phyloP scores from a whole-genome alignment of 1,284 basidiomycete genomes.

The Moesziomyces globuligerus region DNA sequence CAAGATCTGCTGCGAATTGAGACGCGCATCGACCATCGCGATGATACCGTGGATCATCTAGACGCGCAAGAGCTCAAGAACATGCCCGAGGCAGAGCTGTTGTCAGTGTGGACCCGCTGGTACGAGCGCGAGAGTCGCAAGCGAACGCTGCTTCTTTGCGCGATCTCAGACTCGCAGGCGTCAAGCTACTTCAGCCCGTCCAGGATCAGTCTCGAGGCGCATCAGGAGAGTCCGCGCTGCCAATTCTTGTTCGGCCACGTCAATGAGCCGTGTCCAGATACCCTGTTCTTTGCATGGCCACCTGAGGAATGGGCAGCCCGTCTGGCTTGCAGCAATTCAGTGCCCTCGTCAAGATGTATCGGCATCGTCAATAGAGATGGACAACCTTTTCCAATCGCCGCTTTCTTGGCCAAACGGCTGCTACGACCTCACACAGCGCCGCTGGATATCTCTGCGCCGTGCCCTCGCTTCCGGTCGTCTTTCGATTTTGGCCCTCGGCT shows the following conservation, averaged over 20 bases:
- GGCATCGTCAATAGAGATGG: conserved; percentile 17
- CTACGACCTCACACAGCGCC: conserved; percentile 25
- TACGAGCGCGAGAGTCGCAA: conserved; percentile 42
- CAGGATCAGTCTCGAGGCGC: conserved; percentile 19
- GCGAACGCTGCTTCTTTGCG: conserved; percentile 22
- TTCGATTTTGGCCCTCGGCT: conserved; percentile 22
- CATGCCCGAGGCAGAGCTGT: conserved; percentile 18
- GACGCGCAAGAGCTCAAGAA: conserved; percentile 4
- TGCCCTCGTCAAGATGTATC: conserved; percentile 23
- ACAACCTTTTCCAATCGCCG: conserved; percentile 16
- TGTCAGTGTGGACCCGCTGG: conserved; percentile 20
- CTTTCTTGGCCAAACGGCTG: conserved; percentile 20
- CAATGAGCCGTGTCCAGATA: conserved; percentile 38
- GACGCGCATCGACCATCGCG: conserved; percentile 4
- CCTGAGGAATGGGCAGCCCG: conserved; percentile 24
- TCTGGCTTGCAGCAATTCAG: conserved; percentile 16
- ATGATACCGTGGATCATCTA: conserved; percentile 21
- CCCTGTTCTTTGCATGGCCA: conserved; percentile 33
- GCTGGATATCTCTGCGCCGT: background rate
- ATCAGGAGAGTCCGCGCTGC: conserved; percentile 25
- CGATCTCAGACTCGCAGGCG: conserved; percentile 39
- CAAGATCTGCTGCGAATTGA: conserved; percentile 25
- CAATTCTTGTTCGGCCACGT: conserved; percentile 37
- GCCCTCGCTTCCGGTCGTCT: conserved; percentile 26
- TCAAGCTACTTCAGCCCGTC: conserved; percentile 31